Evolutionary conservation across 2,329 filamentous ascomycete species (phyloP).

Genomic region (Phialophora expanda): DNA sequence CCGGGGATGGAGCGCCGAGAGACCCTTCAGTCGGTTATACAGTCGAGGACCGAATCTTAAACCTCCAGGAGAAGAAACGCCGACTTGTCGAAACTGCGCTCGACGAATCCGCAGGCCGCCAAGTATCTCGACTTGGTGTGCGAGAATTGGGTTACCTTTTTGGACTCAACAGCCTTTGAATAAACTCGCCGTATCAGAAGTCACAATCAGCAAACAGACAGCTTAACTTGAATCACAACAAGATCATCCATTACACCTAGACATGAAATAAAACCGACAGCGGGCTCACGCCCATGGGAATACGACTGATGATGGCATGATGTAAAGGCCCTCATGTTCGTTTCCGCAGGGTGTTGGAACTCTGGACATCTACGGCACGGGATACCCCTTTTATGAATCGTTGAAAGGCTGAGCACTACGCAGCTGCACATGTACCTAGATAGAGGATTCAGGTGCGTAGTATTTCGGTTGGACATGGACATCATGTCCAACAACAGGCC

Average conservation of each 20-base stretch:
- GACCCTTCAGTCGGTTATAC: constrained; percentile 52
- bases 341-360: not conserved
- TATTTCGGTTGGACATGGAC: not conserved
- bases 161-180: constrained; percentile 41
- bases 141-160: constrained; percentile 75
- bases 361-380: not conserved
- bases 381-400: not conserved
- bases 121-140: constrained; percentile 68
- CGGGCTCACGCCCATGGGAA: not conserved
- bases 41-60: constrained; percentile 84
- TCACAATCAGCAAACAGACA: not conserved
- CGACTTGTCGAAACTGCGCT: constrained; percentile 77
- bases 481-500: not conserved
- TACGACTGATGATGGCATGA: not conserved
- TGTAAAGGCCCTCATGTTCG: not conserved
- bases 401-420: not conserved
- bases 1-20: constrained; percentile 1
- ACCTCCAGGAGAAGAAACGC: constrained; percentile 78
- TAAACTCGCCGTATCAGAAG: not conserved
- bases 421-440: not conserved
- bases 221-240: not conserved
- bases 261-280: not conserved
- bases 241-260: not conserved
- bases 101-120: constrained; percentile 72
- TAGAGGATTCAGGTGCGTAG: not conserved